phyloP scores from a whole-genome alignment of 768 basidiomycete genomes.

The Hemileccinum impolitum region DNA sequence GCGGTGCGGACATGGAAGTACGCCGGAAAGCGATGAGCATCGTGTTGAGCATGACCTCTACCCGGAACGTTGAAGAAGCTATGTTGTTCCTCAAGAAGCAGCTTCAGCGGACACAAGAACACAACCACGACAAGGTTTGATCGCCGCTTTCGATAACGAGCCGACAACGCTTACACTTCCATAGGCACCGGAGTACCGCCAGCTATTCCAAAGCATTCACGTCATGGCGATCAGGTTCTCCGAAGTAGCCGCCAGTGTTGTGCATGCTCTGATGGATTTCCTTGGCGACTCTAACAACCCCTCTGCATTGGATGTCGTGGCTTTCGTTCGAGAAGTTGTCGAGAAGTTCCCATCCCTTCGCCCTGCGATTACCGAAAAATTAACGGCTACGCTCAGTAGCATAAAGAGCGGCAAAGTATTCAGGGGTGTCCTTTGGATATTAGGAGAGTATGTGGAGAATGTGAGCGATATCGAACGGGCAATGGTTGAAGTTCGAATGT shows the following conservation, averaged over 20 bases:
- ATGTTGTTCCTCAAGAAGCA: slow-evolving; percentile 97
- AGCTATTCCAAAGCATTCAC: slow-evolving; percentile 94
- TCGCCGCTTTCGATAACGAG: background rate
- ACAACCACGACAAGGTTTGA: slow-evolving; percentile 85
- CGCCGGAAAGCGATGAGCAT: slow-evolving; percentile 88
- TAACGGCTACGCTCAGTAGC: slow-evolving; percentile 74
- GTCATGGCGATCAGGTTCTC: slow-evolving; percentile 97
- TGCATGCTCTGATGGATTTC: slow-evolving; percentile 92
- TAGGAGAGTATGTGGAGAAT: slow-evolving; percentile 87
- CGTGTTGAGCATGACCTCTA: slow-evolving; percentile 89
- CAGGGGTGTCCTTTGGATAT: slow-evolving; percentile 94
- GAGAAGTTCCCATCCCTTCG: slow-evolving; percentile 88
- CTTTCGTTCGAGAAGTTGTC: slow-evolving; percentile 83
- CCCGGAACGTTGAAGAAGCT: slow-evolving; percentile 94
- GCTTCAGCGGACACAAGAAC: slow-evolving; percentile 87
- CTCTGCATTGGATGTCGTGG: slow-evolving; percentile 91
- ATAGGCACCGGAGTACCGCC: slow-evolving; percentile 91
- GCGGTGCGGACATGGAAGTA: slow-evolving; percentile 93
- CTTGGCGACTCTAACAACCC: slow-evolving; percentile 93
- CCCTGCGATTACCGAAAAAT: slow-evolving; percentile 76
- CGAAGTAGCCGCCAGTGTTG: slow-evolving; percentile 93
- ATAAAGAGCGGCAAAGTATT: slow-evolving; percentile 97
- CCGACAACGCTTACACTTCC: background rate
- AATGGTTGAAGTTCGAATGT: slow-evolving; percentile 78
- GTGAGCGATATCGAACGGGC: slow-evolving; percentile 64